phyloP scores from a whole-genome alignment of 306 rosid species.

The Fragaria iinumae region DNA sequence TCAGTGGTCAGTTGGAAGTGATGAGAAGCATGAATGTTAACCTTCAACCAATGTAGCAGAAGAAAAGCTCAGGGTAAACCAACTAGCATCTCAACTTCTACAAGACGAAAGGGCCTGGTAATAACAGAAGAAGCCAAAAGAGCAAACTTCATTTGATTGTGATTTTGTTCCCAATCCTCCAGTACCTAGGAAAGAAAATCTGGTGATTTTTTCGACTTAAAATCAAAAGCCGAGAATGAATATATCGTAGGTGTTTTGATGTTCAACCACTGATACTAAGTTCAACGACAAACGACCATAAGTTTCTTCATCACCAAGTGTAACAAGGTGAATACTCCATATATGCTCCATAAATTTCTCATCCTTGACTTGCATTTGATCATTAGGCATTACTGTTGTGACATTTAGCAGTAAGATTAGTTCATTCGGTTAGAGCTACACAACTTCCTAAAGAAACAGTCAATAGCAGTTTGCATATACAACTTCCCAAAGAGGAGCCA shows the following conservation, averaged over 20 bases:
- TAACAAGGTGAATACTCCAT: not conserved
- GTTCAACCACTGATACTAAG: too few species aligned
- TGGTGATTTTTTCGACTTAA: not conserved
- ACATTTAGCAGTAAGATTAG: not conserved
- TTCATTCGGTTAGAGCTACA: not conserved
- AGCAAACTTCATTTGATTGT: not conserved
- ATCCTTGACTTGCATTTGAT: not conserved
- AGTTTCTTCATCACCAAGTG: not conserved
- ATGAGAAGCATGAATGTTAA: not conserved
- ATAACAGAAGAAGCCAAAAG: not conserved
- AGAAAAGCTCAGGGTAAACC: not conserved
- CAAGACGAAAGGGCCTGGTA: not conserved
- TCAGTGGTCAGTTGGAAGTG: not conserved
- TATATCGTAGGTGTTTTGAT: not conserved
- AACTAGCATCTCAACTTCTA: not conserved
- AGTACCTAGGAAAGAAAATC: not conserved
- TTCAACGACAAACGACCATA: not conserved
- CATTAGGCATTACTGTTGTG: not conserved
- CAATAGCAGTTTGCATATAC: not conserved
- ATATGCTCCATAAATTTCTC: not conserved
- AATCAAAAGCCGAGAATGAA: not conserved
- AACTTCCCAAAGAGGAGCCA: not conserved
- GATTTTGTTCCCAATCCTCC: not conserved
- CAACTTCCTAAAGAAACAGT: not conserved
- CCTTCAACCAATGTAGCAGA: not conserved